phyloP scores from a whole-genome alignment of 257 asterid genomes.

The Solanum peruvianum region DNA sequence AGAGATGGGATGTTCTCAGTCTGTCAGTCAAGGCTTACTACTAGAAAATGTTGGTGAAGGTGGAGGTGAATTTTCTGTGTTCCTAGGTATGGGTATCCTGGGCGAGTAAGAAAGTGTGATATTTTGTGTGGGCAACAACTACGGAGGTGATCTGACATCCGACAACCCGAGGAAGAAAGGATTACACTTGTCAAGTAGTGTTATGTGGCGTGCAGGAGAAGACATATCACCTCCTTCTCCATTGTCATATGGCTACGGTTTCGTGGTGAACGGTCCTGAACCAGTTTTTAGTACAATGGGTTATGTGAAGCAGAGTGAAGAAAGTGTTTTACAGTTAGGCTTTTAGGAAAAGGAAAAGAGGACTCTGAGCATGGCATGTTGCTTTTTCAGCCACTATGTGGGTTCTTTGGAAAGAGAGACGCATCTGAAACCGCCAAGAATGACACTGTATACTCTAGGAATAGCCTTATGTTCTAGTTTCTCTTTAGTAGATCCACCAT shows the following conservation, averaged over 20 bases:
- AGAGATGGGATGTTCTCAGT: background rate
- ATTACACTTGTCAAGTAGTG: background rate
- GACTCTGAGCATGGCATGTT: background rate
- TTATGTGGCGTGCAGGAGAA: background rate
- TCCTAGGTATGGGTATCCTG: background rate
- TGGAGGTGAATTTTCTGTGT: background rate
- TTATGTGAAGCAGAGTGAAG: background rate
- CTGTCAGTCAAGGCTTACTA: background rate
- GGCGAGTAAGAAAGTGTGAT: background rate
- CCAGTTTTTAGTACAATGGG: background rate
- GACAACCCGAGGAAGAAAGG: background rate
- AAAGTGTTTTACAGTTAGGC: background rate
- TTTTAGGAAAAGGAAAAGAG: background rate
- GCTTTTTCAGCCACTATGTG: background rate
- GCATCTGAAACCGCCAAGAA: background rate
- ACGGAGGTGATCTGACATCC: background rate
- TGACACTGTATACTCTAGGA: background rate
- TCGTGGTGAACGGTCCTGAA: background rate
- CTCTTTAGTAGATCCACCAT: background rate
- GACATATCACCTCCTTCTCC: background rate
- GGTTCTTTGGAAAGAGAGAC: background rate
- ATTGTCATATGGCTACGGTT: background rate
- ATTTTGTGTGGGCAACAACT: background rate
- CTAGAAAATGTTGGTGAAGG: background rate
- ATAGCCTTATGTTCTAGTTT: background rate